Percentiles rank a stretch among this genome's conserved stretches.
These are phyloP conservation scores for Ilex paraguariensis DNA, from an alignment of 305 asterid species.

Conservation along the genomic window DNA sequence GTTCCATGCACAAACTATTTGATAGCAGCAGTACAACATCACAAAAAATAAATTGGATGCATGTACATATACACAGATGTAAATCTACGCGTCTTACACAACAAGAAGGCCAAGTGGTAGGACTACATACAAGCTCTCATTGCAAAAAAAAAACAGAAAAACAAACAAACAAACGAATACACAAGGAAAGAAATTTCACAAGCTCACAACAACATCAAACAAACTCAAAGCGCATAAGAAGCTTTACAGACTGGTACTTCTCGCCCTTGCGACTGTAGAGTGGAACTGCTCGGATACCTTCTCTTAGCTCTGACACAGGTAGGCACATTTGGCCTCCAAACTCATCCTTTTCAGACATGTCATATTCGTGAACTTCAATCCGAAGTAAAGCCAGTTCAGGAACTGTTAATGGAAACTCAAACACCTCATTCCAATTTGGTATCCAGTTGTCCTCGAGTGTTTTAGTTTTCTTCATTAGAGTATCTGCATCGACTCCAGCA, in stretches of 20 bases:
- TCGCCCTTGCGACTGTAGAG: conserved; percentile 48
- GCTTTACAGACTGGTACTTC: conserved; percentile 53
- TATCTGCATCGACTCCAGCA: conserved; percentile 67
- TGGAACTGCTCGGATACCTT: conserved; percentile 71
- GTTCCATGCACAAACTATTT: too few species aligned
- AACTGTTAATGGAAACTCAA: conserved; percentile 57
- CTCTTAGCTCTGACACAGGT: conserved; percentile 61
- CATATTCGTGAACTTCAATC: conserved; percentile 64
- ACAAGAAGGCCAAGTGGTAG: too few species aligned
- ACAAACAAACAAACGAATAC: background rate
- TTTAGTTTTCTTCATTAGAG: conserved; percentile 54
- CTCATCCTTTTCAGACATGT: conserved; percentile 65
- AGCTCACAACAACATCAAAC: conserved; percentile 21
- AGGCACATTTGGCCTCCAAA: conserved; percentile 79
- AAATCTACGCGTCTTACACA: too few species aligned
- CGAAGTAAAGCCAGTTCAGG: conserved; percentile 80
- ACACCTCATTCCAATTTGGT: conserved; percentile 70
- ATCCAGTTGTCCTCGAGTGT: conserved; percentile 68
- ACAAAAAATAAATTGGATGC: too few species aligned
- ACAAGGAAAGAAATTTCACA: background rate
- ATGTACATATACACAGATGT: too few species aligned
- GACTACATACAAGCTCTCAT: background rate
- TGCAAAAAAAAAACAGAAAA: background rate
- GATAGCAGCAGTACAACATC: too few species aligned
- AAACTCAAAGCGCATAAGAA: conserved; percentile 68